phyloP scores from a whole-genome alignment of 1,284 basidiomycete genomes.

The Pseudozyma flocculosa region DNA sequence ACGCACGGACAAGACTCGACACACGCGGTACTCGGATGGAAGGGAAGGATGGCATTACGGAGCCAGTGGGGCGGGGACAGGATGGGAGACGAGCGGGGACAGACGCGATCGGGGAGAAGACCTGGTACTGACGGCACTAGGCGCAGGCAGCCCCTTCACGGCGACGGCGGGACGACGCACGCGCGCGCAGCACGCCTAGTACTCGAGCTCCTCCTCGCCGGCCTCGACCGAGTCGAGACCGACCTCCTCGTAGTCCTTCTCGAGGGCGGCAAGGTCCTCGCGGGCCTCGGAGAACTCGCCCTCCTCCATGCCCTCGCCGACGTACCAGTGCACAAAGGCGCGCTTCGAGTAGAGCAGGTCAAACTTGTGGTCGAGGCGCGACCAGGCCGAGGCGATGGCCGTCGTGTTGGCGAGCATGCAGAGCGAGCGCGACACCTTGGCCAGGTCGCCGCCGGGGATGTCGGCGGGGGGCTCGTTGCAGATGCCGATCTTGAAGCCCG shows the following conservation, averaged over 20 bases:
- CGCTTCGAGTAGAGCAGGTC: constrained; percentile 72
- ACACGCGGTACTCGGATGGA: too few species aligned
- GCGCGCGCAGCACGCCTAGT: too few species aligned
- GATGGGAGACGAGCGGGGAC: too few species aligned
- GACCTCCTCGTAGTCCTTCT: constrained; percentile 71
- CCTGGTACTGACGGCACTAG: too few species aligned
- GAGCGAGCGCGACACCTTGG: constrained; percentile 87
- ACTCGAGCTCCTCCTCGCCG: constrained; percentile 67
- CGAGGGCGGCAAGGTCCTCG: constrained; percentile 92
- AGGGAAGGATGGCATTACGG: too few species aligned
- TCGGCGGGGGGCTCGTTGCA: constrained; percentile 91
- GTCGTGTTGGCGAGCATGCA: constrained; percentile 98
- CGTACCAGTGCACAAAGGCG: constrained; percentile 64
- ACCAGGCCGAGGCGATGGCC: constrained; percentile 91
- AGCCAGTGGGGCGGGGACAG: too few species aligned
- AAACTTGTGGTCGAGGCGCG: constrained; percentile 96
- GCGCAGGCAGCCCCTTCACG: too few species aligned
- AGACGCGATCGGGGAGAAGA: too few species aligned
- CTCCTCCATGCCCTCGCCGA: constrained; percentile 98
- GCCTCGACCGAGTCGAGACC: constrained; percentile 84
- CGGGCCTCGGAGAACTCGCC: constrained; percentile 97
- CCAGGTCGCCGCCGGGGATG: constrained; percentile 85
- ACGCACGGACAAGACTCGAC: too few species aligned
- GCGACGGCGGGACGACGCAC: too few species aligned
- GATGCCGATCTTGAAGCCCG: constrained; percentile 92